Evolutionary conservation across 139 green algal species (phyloP).

Genomic region (Deuterostichococcus epilithicus): DNA sequence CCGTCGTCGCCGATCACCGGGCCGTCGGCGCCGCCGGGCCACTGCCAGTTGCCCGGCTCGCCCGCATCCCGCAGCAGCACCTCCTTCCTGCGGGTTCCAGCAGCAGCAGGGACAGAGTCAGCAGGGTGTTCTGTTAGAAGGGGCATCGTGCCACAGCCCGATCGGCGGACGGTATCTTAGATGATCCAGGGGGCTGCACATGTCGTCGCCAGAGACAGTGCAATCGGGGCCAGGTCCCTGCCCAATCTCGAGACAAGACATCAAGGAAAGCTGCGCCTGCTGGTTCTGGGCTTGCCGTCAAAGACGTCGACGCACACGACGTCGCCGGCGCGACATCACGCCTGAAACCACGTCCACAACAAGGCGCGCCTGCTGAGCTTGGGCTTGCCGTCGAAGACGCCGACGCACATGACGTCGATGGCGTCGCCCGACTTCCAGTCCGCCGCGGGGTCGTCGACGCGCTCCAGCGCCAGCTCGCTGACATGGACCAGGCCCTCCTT

Average conservation of each 20-base stretch:
- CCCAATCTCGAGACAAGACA: too few relatives aligned
- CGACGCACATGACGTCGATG: constrained; percentile 73
- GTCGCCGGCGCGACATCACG: background rate
- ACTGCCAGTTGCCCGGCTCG: background rate
- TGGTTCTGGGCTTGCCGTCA: background rate
- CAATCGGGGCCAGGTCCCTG: background rate
- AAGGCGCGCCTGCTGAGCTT: background rate
- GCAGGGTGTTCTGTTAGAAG: background rate
- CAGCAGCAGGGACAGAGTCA: background rate
- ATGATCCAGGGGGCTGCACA: background rate
- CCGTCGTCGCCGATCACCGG: background rate
- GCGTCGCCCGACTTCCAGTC: constrained; percentile 7
- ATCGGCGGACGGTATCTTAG: background rate
- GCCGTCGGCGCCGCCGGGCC: too few relatives aligned
- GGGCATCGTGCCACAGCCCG: background rate
- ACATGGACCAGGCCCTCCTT: constrained; percentile 30
- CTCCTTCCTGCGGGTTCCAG: background rate
- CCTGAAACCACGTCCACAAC: background rate
- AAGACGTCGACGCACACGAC: constrained; percentile 39
- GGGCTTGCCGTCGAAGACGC: constrained; percentile 10
- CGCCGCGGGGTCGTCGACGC: background rate
- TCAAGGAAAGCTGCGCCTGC: background rate
- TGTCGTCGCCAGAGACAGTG: background rate
- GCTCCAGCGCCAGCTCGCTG: constrained; percentile 25
- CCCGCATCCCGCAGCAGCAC: constrained; percentile 1